Base-by-base conservation (phyloP, 2,329 filamentous ascomycete genomes). In the Tetracladium maxilliforme region DNA sequence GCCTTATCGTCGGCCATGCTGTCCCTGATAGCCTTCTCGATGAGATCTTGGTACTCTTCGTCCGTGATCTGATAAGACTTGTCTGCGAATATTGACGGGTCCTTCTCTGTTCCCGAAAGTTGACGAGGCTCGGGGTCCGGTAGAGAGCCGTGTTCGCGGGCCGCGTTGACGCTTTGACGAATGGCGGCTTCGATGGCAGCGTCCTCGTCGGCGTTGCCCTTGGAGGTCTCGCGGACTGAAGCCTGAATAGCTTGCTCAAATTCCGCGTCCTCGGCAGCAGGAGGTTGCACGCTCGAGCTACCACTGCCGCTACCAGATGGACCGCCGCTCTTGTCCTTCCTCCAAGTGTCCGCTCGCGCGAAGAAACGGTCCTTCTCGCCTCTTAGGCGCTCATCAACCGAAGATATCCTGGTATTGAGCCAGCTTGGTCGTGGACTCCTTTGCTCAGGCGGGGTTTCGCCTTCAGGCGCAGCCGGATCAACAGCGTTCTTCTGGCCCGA, bases 161-260 rank as follows among this genome's bases (percentile, higher is more conserved):
- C n/a, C n/a, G n/a, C n/a, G n/a, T n/a, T n/a, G n/a, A 90, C 58
- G 33, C 76, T 82, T 5, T 77, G 71, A 10, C 78, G 62, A 25
- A 92, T 77, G 2, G 80, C 80, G 12, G 68, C 60, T 42, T 84
- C 81, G 23, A 92, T 61, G 30, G 66, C 57, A 13, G 61, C 61
- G 39, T 90, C 82, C 44, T 90, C 77, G 12, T 69, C 60, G 0
- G 59, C 42, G 33, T 87, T 61, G 8, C 81, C 80, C 2, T 55
- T 61, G 1, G 78, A 84, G 0, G 78, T 83, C 41, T 77, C 65
- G 6, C 56, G 53, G 2, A 90, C 75, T 2, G 76, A 79, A 8
- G 58, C 58, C 26, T 61, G 64, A 30, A 90, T 87, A 2, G 80
- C 80, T 21, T 64, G 56, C 42, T 87, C 79, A 21, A 83, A 64